phyloP scores from a whole-genome alignment of 2,329 filamentous ascomycete genomes.

The Talaromyces rugulosus region DNA sequence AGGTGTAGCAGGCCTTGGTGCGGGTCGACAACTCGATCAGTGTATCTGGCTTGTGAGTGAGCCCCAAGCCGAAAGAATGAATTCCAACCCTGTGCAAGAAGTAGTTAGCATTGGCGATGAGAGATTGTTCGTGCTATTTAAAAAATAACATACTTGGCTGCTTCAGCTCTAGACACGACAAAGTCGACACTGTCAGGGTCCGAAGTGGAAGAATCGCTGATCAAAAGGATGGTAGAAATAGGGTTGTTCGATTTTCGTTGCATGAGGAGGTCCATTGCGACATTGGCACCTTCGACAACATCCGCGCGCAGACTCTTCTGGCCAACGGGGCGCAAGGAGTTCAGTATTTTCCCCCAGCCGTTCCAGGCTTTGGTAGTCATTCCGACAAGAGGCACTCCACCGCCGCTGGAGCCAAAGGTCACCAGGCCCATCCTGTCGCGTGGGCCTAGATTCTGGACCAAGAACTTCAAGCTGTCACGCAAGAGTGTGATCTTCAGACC shows the following conservation, averaged over 20 bases:
- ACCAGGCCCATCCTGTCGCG: conserved; percentile 95
- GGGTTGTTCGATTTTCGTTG: conserved; percentile 94
- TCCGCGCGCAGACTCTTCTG: conserved; percentile 96
- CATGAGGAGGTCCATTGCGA: conserved; percentile 98
- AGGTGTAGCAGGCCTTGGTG: conserved; percentile 95
- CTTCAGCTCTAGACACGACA: conserved; percentile 92
- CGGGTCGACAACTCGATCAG: conserved; percentile 96
- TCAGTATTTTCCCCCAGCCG: conserved; percentile 82
- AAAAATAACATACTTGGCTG: conserved; percentile 70
- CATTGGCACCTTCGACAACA: conserved; percentile 94
- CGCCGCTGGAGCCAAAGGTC: conserved; percentile 90
- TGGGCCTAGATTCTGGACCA: conserved; percentile 84
- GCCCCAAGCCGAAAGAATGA: conserved; percentile 90
- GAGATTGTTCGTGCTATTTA: not conserved
- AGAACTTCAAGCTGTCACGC: conserved; percentile 84
- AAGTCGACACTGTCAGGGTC: conserved; percentile 96
- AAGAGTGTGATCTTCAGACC: conserved; percentile 97
- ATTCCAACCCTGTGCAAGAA: conserved; percentile 68
- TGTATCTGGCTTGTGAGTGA: conserved; percentile 97
- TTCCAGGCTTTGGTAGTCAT: conserved; percentile 96
- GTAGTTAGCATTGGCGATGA: conserved; percentile 18
- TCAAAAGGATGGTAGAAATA: conserved; percentile 89
- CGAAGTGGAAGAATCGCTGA: conserved; percentile 93
- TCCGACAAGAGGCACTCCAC: conserved; percentile 90
- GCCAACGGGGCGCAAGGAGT: conserved; percentile 85